Percentiles rank a stretch among this genome's conserved stretches.
These are phyloP conservation scores for Acer campestre DNA, from an alignment of 345 rosid genomes.

Conservation along the genomic window DNA sequence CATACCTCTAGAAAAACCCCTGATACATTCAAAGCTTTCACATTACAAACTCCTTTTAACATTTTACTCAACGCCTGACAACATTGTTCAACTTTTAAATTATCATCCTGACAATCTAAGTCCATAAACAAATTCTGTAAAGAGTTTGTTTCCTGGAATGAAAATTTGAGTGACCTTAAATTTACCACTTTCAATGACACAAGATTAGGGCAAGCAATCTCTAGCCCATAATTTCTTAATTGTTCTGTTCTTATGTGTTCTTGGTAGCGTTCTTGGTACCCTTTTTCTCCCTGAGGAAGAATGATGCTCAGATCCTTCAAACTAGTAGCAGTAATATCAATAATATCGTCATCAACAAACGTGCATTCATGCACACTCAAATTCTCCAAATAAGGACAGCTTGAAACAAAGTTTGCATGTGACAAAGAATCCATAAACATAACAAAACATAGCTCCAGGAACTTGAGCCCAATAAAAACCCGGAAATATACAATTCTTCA, in stretches of 20 bases:
- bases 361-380: not conserved
- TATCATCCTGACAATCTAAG: no score
- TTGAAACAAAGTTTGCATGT: not conserved
- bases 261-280: no score
- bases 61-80: not conserved
- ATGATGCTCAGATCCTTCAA: not conserved
- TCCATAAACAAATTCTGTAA: no score
- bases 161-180: not conserved
- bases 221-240: not conserved
- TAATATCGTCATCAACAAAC: not conserved
- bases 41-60: not conserved
- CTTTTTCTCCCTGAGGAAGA: no score
- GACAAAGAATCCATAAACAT: no score
- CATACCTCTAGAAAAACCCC: not conserved
- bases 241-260: no score
- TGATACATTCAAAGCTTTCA: not conserved
- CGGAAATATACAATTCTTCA: no score
- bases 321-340: not conserved
- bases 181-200: not conserved
- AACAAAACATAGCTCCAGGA: not conserved
- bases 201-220: constrained; percentile 8
- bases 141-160: not conserved
- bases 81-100: no score
- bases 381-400: not conserved
- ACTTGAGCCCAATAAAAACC: not conserved